phyloP scores from a whole-genome alignment of 257 asterid genomes.

The Solanum piurae region DNA sequence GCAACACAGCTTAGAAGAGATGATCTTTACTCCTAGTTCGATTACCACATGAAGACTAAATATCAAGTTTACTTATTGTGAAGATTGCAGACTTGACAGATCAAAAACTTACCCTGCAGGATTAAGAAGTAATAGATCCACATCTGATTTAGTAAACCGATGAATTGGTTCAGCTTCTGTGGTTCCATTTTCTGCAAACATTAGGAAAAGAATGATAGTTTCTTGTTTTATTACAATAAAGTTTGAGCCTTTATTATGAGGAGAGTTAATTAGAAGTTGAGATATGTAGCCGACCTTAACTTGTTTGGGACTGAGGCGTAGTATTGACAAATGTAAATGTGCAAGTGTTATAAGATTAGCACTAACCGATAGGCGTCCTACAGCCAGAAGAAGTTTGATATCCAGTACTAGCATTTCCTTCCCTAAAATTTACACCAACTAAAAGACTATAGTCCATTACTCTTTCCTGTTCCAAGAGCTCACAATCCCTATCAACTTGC shows the following conservation, averaged over 20 bases:
- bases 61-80: not conserved
- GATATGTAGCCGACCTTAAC: not conserved
- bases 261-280: not conserved
- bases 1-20: not conserved
- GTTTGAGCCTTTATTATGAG: not conserved
- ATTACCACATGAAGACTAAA: not conserved
- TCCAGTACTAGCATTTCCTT: conserved; percentile 1
- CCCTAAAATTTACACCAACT: conserved; percentile 56
- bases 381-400: conserved; percentile 5
- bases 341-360: not conserved
- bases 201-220: not conserved
- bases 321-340: not conserved
- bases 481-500: conserved; percentile 72
- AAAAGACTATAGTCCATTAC: conserved; percentile 77
- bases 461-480: conserved; percentile 64
- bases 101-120: not conserved
- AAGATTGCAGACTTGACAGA: not conserved
- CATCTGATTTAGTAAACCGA: not conserved
- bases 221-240: not conserved
- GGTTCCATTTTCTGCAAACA: not conserved
- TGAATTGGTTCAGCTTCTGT: not conserved
- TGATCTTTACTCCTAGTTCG: not conserved
- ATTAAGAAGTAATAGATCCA: not conserved
- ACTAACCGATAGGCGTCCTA: not conserved
- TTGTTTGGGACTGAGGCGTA: not conserved